phyloP scores from a whole-genome alignment of 495 filamentous ascomycete species.

The Alectoria sarmentosa region DNA sequence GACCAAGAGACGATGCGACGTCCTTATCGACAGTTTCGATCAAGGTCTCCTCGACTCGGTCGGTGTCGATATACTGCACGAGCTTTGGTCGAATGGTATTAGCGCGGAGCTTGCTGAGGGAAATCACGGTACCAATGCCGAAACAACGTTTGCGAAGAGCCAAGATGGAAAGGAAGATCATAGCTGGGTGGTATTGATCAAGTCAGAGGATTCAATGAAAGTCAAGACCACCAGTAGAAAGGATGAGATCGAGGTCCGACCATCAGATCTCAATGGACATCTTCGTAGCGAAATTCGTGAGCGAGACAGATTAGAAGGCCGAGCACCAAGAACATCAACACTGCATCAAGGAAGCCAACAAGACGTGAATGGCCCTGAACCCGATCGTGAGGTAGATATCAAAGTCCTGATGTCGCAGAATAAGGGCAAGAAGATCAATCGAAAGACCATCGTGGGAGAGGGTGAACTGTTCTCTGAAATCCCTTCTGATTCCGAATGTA shows the following conservation, averaged over 20 bases:
- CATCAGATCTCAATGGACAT: constrained; percentile 68
- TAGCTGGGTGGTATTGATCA: constrained; percentile 67
- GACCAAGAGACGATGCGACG: constrained; percentile 53
- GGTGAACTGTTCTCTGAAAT: constrained; percentile 34
- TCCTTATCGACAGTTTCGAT: constrained; percentile 83
- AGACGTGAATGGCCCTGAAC: constrained; percentile 30
- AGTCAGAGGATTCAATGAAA: constrained; percentile 59
- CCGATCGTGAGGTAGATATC: constrained; percentile 62
- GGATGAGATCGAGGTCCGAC: constrained; percentile 75
- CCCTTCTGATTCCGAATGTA: constrained; percentile 12
- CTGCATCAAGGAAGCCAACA: constrained; percentile 35
- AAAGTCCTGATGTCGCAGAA: constrained; percentile 74
- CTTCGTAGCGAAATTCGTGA: constrained; percentile 79
- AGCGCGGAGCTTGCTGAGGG: constrained; percentile 85
- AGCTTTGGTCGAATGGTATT: constrained; percentile 76
- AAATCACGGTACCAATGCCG: background rate
- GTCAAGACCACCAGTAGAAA: constrained; percentile 66
- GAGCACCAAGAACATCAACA: constrained; percentile 37
- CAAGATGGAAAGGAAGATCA: constrained; percentile 65
- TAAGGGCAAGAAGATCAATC: constrained; percentile 84
- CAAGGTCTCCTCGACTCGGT: constrained; percentile 64
- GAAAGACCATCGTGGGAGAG: constrained; percentile 75
- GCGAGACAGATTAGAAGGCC: constrained; percentile 55
- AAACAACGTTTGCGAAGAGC: constrained; percentile 45
- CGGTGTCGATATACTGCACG: constrained; percentile 65